Base-by-base conservation (phyloP, 345 rosid species). In the Eucalyptus victrix region DNA sequence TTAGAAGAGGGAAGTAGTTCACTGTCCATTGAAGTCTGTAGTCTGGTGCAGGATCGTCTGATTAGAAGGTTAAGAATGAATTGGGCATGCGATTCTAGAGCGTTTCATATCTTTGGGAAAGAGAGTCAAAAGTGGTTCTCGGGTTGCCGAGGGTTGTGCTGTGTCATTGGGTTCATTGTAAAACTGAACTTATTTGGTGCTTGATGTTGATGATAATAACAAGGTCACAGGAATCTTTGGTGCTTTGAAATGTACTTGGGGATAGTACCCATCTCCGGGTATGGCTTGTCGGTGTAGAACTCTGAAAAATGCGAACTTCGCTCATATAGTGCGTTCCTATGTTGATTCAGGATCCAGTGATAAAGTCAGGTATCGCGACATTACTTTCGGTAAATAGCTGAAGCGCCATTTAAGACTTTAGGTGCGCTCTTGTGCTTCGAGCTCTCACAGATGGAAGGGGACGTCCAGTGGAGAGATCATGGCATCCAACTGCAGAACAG, bases 401-500 rank as follows among this genome's bases (percentile, higher is more conserved):
- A 40, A 76, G 30, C 47, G 9, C 30, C 47, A 40, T 76, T 76
- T 47, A 21, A 76, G 83, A 37, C 83, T 76, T 21, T 19, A 76
- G 83, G 28, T 24, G 28, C 24, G 42, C 42, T 69, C 80, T 69
- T 69, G 42, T 14, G 42, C 80, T 69, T 76, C 5, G 18, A 3
- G 9, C 60, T 86, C 87, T 51, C 44, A 9, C 56, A 40, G 87
- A 86, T 86, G 88, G 88, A 86, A 21, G 88, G 62, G 65, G 67
- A 86, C n/a, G 34, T 51, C 7, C 45, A 17, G 67, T 32, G 65
- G 47, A n/a, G 88, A 37, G 88, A 53, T n/a, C 62, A 56, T 49
- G 93, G 88, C 88, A 58, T 89, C 88, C 90, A 65, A 87, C 86
- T 93, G 56, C 92, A 91, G 89, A 89, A 89, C 56, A 87, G 92